Conservation (phyloP, 176 grass and related monocot species). For the Hordeum marinum region DNA sequence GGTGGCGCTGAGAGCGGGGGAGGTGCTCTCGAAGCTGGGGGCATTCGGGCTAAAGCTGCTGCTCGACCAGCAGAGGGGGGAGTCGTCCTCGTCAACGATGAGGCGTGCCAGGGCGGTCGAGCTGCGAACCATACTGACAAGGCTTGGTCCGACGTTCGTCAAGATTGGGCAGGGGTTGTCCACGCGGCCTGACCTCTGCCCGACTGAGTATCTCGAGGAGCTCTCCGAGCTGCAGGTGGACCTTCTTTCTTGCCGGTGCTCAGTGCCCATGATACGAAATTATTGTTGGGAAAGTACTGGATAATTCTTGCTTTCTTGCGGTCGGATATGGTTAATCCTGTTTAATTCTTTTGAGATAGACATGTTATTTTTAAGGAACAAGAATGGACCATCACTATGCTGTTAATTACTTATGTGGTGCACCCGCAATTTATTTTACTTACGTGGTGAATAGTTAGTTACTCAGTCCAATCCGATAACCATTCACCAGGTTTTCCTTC, state of each 20-base stretch:
- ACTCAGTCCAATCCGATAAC: background rate
- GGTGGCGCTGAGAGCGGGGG: conserved; percentile 61
- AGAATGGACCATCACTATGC: background rate
- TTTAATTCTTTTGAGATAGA: too few relatives aligned
- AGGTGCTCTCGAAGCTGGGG: conserved; percentile 70
- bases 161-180: conserved; percentile 96
- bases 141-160: conserved; percentile 93
- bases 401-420: too few relatives aligned
- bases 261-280: background rate
- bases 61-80: conserved; percentile 61
- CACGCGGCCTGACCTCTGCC: conserved; percentile 87
- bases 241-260: background rate
- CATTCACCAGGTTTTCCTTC: background rate
- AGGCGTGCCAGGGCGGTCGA: conserved; percentile 70
- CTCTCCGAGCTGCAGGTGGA: conserved; percentile 84
- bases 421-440: too few relatives aligned
- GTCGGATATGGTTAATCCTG: too few relatives aligned
- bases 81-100: conserved; percentile 17
- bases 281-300: background rate
- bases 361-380: conserved; percentile 16
- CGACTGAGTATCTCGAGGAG: conserved; percentile 90
- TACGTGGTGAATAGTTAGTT: background rate
- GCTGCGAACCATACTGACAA: conserved; percentile 69
- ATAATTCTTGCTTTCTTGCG: background rate
- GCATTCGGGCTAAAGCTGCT: conserved; percentile 49